Evolutionary conservation across 2,329 filamentous ascomycete genomes (phyloP), one percentile per base, ranked within the genome.

Genomic region (Oidium heveae): DNA sequence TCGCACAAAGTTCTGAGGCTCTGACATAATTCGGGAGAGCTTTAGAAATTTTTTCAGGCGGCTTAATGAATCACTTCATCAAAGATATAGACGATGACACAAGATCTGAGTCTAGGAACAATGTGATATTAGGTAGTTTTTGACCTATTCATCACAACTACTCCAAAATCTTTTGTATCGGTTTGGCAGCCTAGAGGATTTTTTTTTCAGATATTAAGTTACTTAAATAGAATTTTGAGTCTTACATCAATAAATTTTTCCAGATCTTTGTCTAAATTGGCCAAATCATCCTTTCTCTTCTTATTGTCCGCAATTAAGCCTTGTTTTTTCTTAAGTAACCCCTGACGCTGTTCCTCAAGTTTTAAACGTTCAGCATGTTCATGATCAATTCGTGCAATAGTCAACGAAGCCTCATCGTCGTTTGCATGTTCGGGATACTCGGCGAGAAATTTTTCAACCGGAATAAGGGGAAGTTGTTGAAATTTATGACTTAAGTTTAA

Each of bases 201-300:
- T 49, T 22, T 54, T 54, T n/a, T n/a, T n/a, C n/a, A 49, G 59
- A 54, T 22, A 16, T 56, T 7, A 13, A 33, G 1, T 41, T 10
- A 2, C 24, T 47, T 4, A 50, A 33, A 20, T 20, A 12, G 4
- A 28, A 16, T 10, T 22, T 33, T 22, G 36, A 43, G 16, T 70
- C 82, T 64, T 64, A 86, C 84, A 67, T 93, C 86, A 62, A 94
- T 89, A 64, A 94, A 94, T 63, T 85, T 88, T 69, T 96, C 91
- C 56, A 96, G 71, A 67, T 94, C 86, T 63, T 84, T 83, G 63
- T 98, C 91, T 57, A 98, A 70, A 63, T 84, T 94, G 20, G 84
- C 87, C 52, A 98, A 71, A 63, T 96, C 87, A 55, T 95, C 88
- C 66, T 94, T 94, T 60, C 89, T 77, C 69, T 86, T 86, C 69